Evolutionary conservation across 2,329 filamentous ascomycete genomes (phyloP).

Genomic region (Xylariaceae sp.): DNA sequence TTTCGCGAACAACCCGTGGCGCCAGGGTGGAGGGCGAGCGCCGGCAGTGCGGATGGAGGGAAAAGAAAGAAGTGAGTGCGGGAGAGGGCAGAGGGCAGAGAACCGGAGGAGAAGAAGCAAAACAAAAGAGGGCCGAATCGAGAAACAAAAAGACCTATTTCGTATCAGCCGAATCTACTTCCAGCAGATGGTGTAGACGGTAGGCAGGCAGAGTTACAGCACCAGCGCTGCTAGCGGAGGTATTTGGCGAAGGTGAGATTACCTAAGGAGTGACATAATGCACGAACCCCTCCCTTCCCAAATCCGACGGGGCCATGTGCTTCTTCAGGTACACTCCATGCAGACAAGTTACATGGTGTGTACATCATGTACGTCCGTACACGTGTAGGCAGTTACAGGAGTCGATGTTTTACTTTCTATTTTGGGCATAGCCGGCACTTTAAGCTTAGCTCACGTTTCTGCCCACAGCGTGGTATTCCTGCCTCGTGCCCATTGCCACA

Average conservation of each 20-base stretch:
- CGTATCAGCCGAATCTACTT: slow-evolving; percentile 9
- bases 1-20: not conserved
- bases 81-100: not conserved
- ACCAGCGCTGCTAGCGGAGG: not conserved
- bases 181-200: not conserved
- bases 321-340: slow-evolving; percentile 16
- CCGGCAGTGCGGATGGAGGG: slow-evolving; percentile 1
- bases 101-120: not conserved
- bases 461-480: not conserved
- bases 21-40: not conserved
- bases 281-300: slow-evolving; percentile 13
- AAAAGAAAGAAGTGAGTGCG: not conserved
- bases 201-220: too few relatives aligned
- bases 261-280: slow-evolving; percentile 8
- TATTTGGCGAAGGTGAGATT: slow-evolving; percentile 5
- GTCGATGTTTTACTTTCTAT: slow-evolving; percentile 15
- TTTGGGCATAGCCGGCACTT: slow-evolving; percentile 11
- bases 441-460: slow-evolving; percentile 9
- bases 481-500: slow-evolving; percentile 11
- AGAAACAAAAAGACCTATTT: not conserved
- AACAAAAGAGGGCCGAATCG: not conserved
- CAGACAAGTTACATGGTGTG: slow-evolving; percentile 5
- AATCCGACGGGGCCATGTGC: slow-evolving; percentile 19
- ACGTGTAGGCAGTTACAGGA: not conserved
- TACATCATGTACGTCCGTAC: not conserved